Conservation (phyloP, 176 grass and related monocot genomes). For the Triticum aestivum region IWGSC_CS_RefSeq_v2.1 NC_057794.1:364471389-364471888, state of each 20-base stretch:
- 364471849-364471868: constrained; percentile 38
- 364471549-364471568: constrained; percentile 59
- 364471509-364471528: constrained; percentile 55
- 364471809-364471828: constrained; percentile 59
- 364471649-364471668: constrained; percentile 49
- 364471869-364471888: constrained; percentile 61
- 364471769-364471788: constrained; percentile 56
- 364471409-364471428: constrained; percentile 51
- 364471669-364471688: constrained; percentile 52
- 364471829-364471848: constrained; percentile 44
- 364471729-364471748: constrained; percentile 41
- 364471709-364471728: constrained; percentile 59
- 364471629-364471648: constrained; percentile 42
- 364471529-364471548: constrained; percentile 46
- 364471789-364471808: constrained; percentile 71
- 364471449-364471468: constrained; percentile 51
- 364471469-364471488: constrained; percentile 63
- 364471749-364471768: constrained; percentile 40
- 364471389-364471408: constrained; percentile 51
- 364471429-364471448: constrained; percentile 36
- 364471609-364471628: constrained; percentile 60
- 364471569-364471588: constrained; percentile 57
- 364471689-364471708: constrained; percentile 65
- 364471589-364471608: constrained; percentile 48
- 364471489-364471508: constrained; percentile 18